Percentiles rank a stretch among this genome's conserved stretches.
phyloP scores from a whole-genome alignment of 768 basidiomycete species.

The Pleurotus sapidus region DNA sequence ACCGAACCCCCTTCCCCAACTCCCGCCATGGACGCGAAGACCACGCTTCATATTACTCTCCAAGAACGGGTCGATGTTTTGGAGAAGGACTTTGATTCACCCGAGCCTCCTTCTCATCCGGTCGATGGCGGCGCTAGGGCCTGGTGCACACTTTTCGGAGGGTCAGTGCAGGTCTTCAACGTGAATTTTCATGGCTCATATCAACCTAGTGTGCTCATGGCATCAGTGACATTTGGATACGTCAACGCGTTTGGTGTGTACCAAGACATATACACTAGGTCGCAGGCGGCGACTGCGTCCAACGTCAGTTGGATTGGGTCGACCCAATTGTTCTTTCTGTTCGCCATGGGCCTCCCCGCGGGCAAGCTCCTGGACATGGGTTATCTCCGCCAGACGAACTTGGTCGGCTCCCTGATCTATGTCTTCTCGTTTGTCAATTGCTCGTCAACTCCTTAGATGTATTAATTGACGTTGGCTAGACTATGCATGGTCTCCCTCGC shows the following conservation, averaged over 20 bases:
- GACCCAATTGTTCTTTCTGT: slow-evolving; percentile 26
- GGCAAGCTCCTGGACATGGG: slow-evolving; percentile 33
- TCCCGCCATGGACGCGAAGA: no score
- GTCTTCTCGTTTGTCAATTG: slow-evolving; percentile 19
- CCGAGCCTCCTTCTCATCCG: neutral
- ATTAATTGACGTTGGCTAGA: slow-evolving; percentile 5
- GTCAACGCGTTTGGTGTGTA: slow-evolving; percentile 26
- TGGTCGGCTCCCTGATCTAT: slow-evolving; percentile 23
- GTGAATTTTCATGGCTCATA: neutral
- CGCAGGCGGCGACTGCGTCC: slow-evolving; percentile 15
- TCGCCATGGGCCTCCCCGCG: slow-evolving; percentile 22
- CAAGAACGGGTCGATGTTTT: no score
- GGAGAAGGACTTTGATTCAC: no score
- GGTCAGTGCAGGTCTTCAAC: slow-evolving; percentile 25
- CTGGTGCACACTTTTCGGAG: slow-evolving; percentile 45
- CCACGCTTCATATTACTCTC: no score
- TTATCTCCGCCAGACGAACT: slow-evolving; percentile 26
- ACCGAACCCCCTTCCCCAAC: no score
- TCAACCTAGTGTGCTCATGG: neutral
- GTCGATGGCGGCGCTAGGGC: slow-evolving; percentile 34
- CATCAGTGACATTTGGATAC: slow-evolving; percentile 20
- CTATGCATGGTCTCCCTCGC: slow-evolving; percentile 30
- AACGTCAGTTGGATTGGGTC: slow-evolving; percentile 34
- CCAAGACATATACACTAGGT: slow-evolving; percentile 24
- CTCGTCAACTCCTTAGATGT: neutral